These are phyloP conservation scores for Sclerotinia glacialis DNA, from an alignment of 2,329 filamentous ascomycete genomes.

Conservation along the genomic window DNA sequence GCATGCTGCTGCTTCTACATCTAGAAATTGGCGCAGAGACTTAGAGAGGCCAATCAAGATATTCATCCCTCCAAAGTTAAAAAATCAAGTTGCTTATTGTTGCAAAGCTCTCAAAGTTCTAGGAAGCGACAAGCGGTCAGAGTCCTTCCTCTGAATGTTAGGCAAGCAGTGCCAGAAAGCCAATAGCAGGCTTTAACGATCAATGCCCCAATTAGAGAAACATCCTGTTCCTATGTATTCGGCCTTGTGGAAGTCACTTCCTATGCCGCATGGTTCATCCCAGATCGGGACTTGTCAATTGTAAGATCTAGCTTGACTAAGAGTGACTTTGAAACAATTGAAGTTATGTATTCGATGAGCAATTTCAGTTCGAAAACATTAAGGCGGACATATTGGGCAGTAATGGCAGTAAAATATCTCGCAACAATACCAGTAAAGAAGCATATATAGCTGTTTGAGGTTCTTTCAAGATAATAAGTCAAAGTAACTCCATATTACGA, in stretches of 20 bases:
- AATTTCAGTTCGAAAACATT: background rate
- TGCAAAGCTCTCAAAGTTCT: background rate
- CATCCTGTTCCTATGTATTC: background rate
- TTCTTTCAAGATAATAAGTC: background rate
- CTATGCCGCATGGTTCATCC: background rate
- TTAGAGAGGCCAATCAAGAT: background rate
- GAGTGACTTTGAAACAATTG: background rate
- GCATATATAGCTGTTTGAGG: background rate
- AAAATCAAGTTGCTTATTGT: background rate
- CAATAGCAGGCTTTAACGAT: background rate
- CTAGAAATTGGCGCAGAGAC: background rate
- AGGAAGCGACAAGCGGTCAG: background rate
- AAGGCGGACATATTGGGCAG: background rate
- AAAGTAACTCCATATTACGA: background rate
- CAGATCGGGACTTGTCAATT: background rate
- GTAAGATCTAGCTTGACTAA: background rate
- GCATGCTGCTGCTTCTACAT: no score
- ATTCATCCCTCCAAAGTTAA: background rate
- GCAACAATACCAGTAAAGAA: background rate
- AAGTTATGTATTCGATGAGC: background rate
- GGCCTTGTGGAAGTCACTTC: background rate
- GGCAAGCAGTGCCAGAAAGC: background rate
- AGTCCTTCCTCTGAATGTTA: background rate
- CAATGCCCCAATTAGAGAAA: background rate
- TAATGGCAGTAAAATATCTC: no score